Percentiles rank a stretch among this genome's conserved stretches.
phyloP scores from a whole-genome alignment of 345 rosid species.

The Rhodamnia argentea region DNA sequence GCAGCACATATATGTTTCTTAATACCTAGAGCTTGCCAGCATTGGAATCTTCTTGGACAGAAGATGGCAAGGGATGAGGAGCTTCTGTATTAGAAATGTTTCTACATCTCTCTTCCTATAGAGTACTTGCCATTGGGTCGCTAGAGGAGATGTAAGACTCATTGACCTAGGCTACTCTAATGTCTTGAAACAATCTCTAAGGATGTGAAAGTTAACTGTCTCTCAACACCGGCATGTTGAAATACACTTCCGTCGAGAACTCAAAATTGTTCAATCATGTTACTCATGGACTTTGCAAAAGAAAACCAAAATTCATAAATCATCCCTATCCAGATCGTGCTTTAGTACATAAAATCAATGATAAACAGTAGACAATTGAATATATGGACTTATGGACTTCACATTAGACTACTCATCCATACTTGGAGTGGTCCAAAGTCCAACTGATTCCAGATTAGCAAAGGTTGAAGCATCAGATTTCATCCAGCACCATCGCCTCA shows the following conservation, averaged over 20 bases:
- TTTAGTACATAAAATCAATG: background rate
- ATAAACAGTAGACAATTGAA: background rate
- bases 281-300: background rate
- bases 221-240: background rate
- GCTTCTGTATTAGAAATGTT: background rate
- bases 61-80: background rate
- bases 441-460: background rate
- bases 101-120: background rate
- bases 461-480: background rate
- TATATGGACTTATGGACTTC: background rate
- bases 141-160: background rate
- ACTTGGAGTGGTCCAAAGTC: background rate
- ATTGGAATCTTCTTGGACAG: background rate
- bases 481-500: background rate
- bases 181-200: background rate
- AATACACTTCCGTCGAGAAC: background rate
- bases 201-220: background rate
- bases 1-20: background rate
- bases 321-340: background rate
- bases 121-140: background rate
- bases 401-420: background rate
- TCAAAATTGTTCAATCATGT: background rate
- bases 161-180: background rate
- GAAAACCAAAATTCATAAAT: background rate
- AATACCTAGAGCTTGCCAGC: background rate